Base-by-base conservation (phyloP, 2,329 filamentous ascomycete genomes). In the Claviceps africana region DNA sequence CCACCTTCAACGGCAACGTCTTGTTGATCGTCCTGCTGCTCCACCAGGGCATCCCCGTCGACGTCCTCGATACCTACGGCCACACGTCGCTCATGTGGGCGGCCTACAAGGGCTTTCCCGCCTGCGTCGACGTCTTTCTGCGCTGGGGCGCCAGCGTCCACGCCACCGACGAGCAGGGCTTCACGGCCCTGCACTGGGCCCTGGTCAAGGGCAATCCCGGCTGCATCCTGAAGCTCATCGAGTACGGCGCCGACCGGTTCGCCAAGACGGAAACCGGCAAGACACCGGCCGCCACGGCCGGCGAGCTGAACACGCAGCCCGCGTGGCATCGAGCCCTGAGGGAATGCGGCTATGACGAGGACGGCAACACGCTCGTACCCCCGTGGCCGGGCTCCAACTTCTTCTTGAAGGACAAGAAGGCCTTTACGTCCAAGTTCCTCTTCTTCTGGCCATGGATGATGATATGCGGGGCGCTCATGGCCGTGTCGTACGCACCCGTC, bases 11-110 rank as follows among this genome's bases (percentile, higher is more conserved):
- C 66, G 93, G 93, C 59, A 97, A 96, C 66, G 86, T 94, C 21
- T 85, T 94, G 58, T 79, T 97, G 54, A 78, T 98, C 30, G 82
- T 90, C 48, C 78, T 98, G 1, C 79, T 98, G 8, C 78, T 98
- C 25, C 93, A 98, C 70, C 90, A 96, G 64, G 89, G 93, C 63
- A 93, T 98, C 55, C 88, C 89, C 17, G 88, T 98, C 56, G 93
- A 98, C 65, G 86, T 93, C 6, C 77, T 85, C 51, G 93, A 98
- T 69, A 81, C 81, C 49, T 91, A 89, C 64, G 88, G 90, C 6
- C 94, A 98, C 68, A 97, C 93, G 1, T 85, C 85, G 55, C 76
- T 98, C 55, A 98, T 98, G 93, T 98, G 93, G 93, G 88, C 93
- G 19, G 91, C 91, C 17, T 98, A 98, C 73, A 98, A 98, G 69